These are phyloP conservation scores for Tolypocladium nubicola DNA, from an alignment of 2,329 filamentous ascomycete genomes.

Conservation along the genomic window DNA sequence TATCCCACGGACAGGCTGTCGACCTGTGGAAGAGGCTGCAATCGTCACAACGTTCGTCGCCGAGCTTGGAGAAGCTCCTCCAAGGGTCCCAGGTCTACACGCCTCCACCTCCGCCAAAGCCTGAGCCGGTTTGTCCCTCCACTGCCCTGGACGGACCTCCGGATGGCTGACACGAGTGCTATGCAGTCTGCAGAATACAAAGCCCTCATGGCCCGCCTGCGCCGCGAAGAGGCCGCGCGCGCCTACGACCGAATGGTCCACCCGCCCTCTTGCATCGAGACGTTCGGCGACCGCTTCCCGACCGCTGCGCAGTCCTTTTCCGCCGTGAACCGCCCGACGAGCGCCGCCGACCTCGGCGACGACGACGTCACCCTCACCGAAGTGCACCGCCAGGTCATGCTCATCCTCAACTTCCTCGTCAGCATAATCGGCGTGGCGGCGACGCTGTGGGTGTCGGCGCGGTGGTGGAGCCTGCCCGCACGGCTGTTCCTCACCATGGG, in stretches of 20 bases:
- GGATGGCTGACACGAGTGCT: conserved; percentile 4
- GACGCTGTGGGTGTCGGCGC: conserved; percentile 67
- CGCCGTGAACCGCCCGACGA: conserved; percentile 38
- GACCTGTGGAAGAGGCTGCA: conserved; percentile 46
- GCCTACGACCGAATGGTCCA: conserved; percentile 74
- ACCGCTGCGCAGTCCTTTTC: conserved; percentile 44
- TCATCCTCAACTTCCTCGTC: conserved; percentile 84
- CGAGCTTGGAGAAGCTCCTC: conserved; percentile 59
- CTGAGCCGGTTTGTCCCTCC: conserved; percentile 53
- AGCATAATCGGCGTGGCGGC: conserved; percentile 72
- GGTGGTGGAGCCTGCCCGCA: conserved; percentile 64
- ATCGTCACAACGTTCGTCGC: conserved; percentile 17
- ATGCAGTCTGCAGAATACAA: conserved; percentile 69
- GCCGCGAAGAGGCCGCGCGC: conserved; percentile 70
- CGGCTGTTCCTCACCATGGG: conserved; percentile 61
- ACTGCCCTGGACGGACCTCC: neutral
- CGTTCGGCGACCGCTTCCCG: conserved; percentile 50
- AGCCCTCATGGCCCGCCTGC: conserved; percentile 75
- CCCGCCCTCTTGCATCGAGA: conserved; percentile 42
- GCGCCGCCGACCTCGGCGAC: conserved; percentile 35
- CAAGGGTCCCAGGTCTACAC: conserved; percentile 62
- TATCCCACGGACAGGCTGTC: conserved; percentile 61
- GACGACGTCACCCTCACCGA: conserved; percentile 62
- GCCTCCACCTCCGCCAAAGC: conserved; percentile 70
- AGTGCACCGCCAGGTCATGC: conserved; percentile 67